These are phyloP conservation scores for Aspergillus transmontanensis DNA, from an alignment of 2,329 filamentous ascomycete genomes.

Conservation along the genomic window DNA sequence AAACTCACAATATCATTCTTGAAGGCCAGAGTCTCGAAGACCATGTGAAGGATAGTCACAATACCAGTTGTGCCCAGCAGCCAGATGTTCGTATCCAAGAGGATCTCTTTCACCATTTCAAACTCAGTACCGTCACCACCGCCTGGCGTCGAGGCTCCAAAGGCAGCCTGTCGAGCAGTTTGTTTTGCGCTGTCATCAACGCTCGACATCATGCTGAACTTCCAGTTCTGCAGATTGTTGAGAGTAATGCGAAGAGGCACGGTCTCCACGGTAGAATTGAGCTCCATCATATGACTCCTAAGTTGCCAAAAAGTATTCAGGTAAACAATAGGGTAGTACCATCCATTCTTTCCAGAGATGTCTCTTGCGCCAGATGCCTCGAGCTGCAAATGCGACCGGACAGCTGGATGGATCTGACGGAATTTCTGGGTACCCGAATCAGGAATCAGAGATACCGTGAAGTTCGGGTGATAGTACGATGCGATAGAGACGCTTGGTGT, in stretches of 20 bases:
- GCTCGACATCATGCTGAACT: conserved; percentile 81
- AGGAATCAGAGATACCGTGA: conserved; percentile 84
- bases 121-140: conserved; percentile 91
- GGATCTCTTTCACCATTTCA: conserved; percentile 94
- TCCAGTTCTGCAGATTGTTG: conserved; percentile 81
- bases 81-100: conserved; percentile 91
- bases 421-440: conserved; percentile 72
- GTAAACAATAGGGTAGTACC: conserved; percentile 91
- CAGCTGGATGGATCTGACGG: conserved; percentile 68
- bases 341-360: conserved; percentile 79
- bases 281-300: conserved; percentile 81
- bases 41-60: conserved; percentile 86
- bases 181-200: conserved; percentile 88
- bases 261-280: conserved; percentile 85
- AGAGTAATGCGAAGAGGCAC: conserved; percentile 83
- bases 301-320: conserved; percentile 98
- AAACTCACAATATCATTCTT: conserved; percentile 80
- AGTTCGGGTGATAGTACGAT: conserved; percentile 94
- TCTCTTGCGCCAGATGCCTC: conserved; percentile 83
- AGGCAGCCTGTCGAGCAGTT: conserved; percentile 74
- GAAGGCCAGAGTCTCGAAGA: conserved; percentile 95
- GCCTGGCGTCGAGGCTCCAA: conserved; percentile 69
- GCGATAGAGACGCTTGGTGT: conserved; percentile 69
- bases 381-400: conserved; percentile 75
- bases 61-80: conserved; percentile 81